Percentiles rank a stretch among this genome's conserved stretches.
These are phyloP conservation scores for Puccinellia tenuiflora DNA, from an alignment of 176 grass and related monocot species.

Conservation along the genomic window DNA sequence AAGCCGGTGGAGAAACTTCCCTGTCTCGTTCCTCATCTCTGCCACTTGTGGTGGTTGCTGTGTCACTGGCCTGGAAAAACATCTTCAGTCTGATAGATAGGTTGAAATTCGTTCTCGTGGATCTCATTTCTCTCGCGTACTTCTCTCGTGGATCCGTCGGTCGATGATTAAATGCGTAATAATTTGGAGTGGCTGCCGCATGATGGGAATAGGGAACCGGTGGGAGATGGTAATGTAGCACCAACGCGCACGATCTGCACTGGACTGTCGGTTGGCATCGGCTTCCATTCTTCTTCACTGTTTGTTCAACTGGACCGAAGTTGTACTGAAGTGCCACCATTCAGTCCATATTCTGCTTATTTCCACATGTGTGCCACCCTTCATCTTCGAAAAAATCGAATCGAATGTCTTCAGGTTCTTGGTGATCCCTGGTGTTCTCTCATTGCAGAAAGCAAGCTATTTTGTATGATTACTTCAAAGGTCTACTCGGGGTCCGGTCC, in stretches of 20 bases:
- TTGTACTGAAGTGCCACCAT: no score
- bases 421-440: no score
- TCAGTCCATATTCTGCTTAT: no score
- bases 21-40: not conserved
- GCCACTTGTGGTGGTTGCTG: conserved; percentile 3
- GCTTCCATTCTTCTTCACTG: not conserved
- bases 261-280: conserved; percentile 31
- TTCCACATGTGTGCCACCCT: no score
- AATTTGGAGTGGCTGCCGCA: conserved; percentile 24
- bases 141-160: not conserved
- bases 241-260: conserved; percentile 8
- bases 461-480: no score
- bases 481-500: no score
- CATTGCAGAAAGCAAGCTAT: no score
- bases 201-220: conserved; percentile 14
- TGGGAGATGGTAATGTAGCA: conserved; percentile 34
- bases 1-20: not conserved
- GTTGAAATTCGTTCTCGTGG: conserved; percentile 16
- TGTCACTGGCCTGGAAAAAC: not conserved
- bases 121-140: conserved; percentile 11
- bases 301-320: no score
- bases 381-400: no score
- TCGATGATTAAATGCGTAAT: conserved; percentile 15
- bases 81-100: not conserved
- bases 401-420: no score